These are phyloP conservation scores for Mentha longifolia DNA, from an alignment of 257 asterid genomes.

Conservation along the genomic window DNA sequence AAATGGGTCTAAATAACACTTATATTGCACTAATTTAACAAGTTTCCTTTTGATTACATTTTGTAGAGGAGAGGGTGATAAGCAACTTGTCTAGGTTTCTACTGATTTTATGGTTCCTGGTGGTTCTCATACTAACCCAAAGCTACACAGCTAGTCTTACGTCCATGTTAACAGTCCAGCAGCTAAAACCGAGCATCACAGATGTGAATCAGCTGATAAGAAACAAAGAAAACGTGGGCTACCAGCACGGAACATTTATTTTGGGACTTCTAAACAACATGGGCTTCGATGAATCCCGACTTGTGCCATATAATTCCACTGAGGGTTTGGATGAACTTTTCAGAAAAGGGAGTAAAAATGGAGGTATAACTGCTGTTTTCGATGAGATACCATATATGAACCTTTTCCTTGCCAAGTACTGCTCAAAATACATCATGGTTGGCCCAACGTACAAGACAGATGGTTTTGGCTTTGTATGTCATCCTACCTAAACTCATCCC, in stretches of 20 bases:
- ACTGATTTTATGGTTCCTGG: conserved; percentile 17
- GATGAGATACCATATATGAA: conserved; percentile 49
- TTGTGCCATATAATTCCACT: background rate
- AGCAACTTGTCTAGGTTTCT: conserved; percentile 35
- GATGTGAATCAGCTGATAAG: background rate
- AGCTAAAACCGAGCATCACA: conserved; percentile 54
- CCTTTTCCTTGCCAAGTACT: conserved; percentile 44
- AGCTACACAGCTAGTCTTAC: conserved; percentile 7
- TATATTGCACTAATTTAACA: too few species aligned
- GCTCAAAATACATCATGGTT: conserved; percentile 44
- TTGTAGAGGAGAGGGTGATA: conserved; percentile 46
- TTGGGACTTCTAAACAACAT: conserved; percentile 22
- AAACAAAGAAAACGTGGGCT: conserved; percentile 17
- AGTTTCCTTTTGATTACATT: background rate
- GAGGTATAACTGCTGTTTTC: conserved; percentile 43
- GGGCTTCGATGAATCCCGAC: too few species aligned
- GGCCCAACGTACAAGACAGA: conserved; percentile 45
- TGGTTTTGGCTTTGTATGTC: conserved; percentile 63
- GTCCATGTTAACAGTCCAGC: conserved; percentile 34
- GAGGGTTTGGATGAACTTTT: background rate
- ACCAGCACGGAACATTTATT: conserved; percentile 40
- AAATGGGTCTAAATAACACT: too few species aligned
- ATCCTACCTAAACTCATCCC: background rate
- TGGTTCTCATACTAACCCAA: conserved; percentile 30
- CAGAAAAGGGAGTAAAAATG: conserved; percentile 19